Base-by-base conservation (phyloP, 305 asterid species). In the Petunia hybrid region DNA sequence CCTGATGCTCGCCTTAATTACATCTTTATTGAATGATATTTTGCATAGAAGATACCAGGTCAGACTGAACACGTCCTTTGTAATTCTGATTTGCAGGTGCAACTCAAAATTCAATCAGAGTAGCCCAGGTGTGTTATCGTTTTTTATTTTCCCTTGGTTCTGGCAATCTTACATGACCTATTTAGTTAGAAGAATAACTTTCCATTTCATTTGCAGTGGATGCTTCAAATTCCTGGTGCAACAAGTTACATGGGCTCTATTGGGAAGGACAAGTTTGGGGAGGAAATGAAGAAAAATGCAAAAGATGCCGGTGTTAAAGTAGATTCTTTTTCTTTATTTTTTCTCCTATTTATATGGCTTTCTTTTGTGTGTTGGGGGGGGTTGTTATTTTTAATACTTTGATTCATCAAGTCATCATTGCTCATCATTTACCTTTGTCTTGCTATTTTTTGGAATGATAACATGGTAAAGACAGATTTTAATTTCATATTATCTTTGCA, bases 221-320 rank as follows among this genome's bases (percentile, higher is more conserved):
- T 96, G 94, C 91, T 96, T 56, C 98, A 95, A 95, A 86, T 84
- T 77, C 98, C 99, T 8, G 98, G 97, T 73, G 97, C 98, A 77
- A 92, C 99, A 66, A 88, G 97, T 85, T 96, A 87, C 89, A 93
- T 94, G 77, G 99, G 98, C 69, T 91, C 92, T 86, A 92, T 94
- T 56, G 99, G 99, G 64, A 96, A 96, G 93, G 99, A 96, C 88
- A 96, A 92, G 85, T 96, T 83, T 76, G 98, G 95, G 40, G 99
- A 91, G 82, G 97, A 92, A 82, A 96, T 96, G 98, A 92, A 92
- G 97, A 93, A 91, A 84, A 85, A 91, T 69, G 93, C 98, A 13
- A 85, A 82, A 70, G 80, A 78, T 8, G 94, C 94, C 65, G 98
- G 98, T 70, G 95, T 96, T 65, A 94, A 92, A 63, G 99, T 94